Conservation (phyloP, 2,329 filamentous ascomycete species). For the Ilyonectria destructans region DNA sequence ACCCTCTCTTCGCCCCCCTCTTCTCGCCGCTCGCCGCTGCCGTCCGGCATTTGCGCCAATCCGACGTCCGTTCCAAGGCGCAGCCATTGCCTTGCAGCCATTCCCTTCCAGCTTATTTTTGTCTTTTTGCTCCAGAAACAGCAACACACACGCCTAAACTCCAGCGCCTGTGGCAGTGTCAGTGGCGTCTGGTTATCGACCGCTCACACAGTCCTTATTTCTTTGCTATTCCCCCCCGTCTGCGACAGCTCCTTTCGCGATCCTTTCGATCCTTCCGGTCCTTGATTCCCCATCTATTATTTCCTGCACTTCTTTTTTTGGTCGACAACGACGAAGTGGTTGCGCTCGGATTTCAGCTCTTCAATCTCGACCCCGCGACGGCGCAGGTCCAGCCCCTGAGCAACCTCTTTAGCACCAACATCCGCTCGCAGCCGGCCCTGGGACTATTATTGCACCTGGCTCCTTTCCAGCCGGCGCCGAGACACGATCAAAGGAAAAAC, state of each 20-base stretch:
- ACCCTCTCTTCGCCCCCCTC: conserved; percentile 18
- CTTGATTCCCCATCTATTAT: background rate
- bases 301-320: background rate
- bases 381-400: conserved; percentile 22
- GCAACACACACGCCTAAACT: background rate
- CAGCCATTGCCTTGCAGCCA: background rate
- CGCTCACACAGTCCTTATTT: conserved; percentile 10
- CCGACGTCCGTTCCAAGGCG: conserved; percentile 16
- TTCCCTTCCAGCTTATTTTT: conserved; percentile 13
- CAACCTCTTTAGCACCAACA: conserved; percentile 7
- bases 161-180: conserved; percentile 19
- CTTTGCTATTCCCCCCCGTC: background rate
- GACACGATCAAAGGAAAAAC: conserved; percentile 6
- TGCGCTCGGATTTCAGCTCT: conserved; percentile 23
- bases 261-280: background rate
- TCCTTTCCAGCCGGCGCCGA: conserved; percentile 1
- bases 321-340: background rate
- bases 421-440: conserved; percentile 3
- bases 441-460: background rate
- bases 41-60: conserved; percentile 14
- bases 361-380: conserved; percentile 25
- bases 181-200: conserved; percentile 34
- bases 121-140: conserved; percentile 19
- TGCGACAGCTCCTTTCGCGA: background rate
- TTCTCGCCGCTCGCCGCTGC: background rate